These are phyloP conservation scores for Spongiforma sp. DNA, from an alignment of 1,284 basidiomycete species.

Conservation along the genomic window DNA sequence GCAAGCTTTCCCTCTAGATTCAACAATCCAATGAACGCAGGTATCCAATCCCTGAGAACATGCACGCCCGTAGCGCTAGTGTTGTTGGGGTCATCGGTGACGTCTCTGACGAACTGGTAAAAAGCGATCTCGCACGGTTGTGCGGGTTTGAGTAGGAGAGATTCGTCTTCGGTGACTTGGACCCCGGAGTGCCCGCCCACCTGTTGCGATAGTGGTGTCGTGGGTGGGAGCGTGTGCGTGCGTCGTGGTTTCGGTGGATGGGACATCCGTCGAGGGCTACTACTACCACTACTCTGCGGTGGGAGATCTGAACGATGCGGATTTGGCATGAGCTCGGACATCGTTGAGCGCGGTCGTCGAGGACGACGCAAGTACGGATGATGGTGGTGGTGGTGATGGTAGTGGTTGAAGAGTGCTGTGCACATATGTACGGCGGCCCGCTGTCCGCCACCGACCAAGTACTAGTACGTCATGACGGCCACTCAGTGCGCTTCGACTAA, in stretches of 20 bases:
- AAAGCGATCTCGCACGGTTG: slow-evolving; percentile 78
- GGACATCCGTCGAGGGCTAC: too few species aligned
- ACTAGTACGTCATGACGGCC: too few species aligned
- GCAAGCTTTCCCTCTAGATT: slow-evolving; percentile 66
- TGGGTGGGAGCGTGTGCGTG: slow-evolving; percentile 30
- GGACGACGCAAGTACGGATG: too few species aligned
- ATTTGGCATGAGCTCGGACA: too few species aligned
- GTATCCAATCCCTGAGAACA: slow-evolving; percentile 60
- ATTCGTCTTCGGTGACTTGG: slow-evolving; percentile 74
- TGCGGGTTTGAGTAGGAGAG: slow-evolving; percentile 86
- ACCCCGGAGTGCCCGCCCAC: slow-evolving; percentile 93
- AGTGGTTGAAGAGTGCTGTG: too few species aligned
- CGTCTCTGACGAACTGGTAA: slow-evolving; percentile 67
- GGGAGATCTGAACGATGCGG: too few species aligned
- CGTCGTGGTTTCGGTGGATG: slow-evolving; percentile 9
- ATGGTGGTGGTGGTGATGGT: too few species aligned
- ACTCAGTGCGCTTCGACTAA: too few species aligned
- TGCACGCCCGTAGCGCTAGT: slow-evolving; percentile 18
- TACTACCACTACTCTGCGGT: too few species aligned
- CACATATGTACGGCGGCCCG: too few species aligned
- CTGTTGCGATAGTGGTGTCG: slow-evolving; percentile 62
- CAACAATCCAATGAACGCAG: slow-evolving; percentile 80
- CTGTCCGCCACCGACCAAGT: too few species aligned
- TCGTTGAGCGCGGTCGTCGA: too few species aligned
- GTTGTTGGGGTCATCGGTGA: slow-evolving; percentile 26